Evolutionary conservation across 352 stramenopile genomes (phyloP).

Genomic region (Pythium biforme): DNA sequence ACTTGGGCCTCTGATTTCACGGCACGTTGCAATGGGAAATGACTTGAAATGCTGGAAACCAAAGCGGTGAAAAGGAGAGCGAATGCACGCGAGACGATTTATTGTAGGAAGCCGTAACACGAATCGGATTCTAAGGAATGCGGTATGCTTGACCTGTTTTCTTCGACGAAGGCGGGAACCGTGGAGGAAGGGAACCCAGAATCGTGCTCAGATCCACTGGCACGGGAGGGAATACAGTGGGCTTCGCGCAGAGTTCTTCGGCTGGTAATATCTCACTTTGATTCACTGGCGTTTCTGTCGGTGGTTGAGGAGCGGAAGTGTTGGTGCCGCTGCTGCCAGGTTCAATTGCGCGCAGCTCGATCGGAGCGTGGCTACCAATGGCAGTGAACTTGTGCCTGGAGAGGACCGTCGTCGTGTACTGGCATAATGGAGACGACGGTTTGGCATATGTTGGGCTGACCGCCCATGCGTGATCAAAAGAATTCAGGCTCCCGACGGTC

Average conservation of each 20-base stretch:
- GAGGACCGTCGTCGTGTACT: conserved; percentile 1
- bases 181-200: neutral
- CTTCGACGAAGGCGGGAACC: neutral
- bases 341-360: neutral
- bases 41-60: too few species aligned
- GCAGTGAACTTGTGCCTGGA: neutral
- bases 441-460: neutral
- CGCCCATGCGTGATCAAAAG: neutral
- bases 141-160: neutral
- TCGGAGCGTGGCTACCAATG: neutral
- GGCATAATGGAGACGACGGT: neutral
- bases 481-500: neutral
- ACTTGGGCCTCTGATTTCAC: too few species aligned
- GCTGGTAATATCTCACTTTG: too few species aligned
- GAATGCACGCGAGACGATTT: too few species aligned
- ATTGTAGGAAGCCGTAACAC: too few species aligned
- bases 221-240: conserved; percentile 11
- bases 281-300: neutral
- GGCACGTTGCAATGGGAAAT: too few species aligned
- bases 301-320: neutral
- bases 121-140: too few species aligned
- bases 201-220: conserved; percentile 5
- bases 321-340: neutral
- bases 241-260: conserved; percentile 5
- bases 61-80: too few species aligned